Evolutionary conservation across 2,329 filamentous ascomycete species (phyloP).

Genomic region (Plectosphaerella cucumerina): DNA sequence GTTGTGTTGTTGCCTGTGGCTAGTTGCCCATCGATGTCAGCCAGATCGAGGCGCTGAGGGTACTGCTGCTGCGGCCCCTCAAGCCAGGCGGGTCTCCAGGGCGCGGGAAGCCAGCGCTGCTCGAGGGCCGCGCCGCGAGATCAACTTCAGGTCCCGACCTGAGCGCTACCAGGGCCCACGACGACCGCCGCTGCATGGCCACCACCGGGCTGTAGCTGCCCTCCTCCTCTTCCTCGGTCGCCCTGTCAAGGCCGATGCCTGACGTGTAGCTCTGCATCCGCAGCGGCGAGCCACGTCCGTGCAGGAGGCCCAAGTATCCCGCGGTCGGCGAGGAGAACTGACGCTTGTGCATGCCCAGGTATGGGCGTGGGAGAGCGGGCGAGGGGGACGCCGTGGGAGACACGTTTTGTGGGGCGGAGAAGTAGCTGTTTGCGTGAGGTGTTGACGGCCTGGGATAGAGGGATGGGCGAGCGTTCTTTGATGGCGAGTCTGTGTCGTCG

Average conservation of each 20-base stretch:
- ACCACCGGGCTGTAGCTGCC: not conserved
- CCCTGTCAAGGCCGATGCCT: not conserved
- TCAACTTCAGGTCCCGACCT: not conserved
- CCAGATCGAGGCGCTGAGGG: not conserved
- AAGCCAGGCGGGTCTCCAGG: not conserved
- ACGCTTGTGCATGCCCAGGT: slow-evolving; percentile 8
- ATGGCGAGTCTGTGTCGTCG: not conserved
- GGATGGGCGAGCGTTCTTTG: not conserved
- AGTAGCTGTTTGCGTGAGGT: not conserved
- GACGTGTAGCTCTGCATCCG: slow-evolving; percentile 1
- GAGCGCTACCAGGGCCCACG: not conserved
- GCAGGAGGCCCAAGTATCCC: slow-evolving; percentile 13
- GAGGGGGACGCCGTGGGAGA: not conserved
- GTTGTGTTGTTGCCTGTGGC: too few relatives aligned
- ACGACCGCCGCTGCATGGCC: not conserved
- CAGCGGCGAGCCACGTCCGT: not conserved
- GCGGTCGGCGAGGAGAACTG: slow-evolving; percentile 15
- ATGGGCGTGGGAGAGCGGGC: not conserved
- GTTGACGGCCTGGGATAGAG: not conserved
- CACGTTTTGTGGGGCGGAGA: not conserved
- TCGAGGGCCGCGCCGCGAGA: not conserved
- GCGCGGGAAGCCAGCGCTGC: not conserved
- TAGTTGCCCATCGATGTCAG: not conserved
- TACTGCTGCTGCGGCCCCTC: not conserved
- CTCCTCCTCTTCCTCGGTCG: not conserved